Percentiles rank a stretch among this genome's conserved stretches.
Evolutionary conservation across 805 yeast species (phyloP).

Genomic region (Pichia kluyveri): DNA sequence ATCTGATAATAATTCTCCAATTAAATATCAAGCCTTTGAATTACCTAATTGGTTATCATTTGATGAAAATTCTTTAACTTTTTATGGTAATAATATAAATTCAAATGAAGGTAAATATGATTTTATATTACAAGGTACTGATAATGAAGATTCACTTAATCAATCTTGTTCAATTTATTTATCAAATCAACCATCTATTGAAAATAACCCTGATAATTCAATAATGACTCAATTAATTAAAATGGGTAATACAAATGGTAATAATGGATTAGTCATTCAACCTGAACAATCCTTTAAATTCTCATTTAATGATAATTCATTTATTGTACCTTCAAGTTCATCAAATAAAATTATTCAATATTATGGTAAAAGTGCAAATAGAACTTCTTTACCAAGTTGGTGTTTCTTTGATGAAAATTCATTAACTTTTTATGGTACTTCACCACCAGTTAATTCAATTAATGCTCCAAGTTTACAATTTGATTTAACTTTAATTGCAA

Average conservation of each 20-base stretch:
- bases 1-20: conserved; percentile 30
- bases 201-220: conserved; percentile 30
- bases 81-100: conserved; percentile 42
- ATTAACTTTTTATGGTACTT: conserved; percentile 72
- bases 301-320: conserved; percentile 53
- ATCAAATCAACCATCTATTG: conserved; percentile 47
- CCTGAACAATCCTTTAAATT: conserved; percentile 65
- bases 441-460: conserved; percentile 76
- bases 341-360: conserved; percentile 48
- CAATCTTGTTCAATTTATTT: conserved; percentile 44
- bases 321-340: conserved; percentile 36
- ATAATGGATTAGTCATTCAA: conserved; percentile 58
- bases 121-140: conserved; percentile 57
- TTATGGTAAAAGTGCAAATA: conserved; percentile 73
- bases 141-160: conserved; percentile 43
- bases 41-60: conserved; percentile 78
- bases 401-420: conserved; percentile 53
- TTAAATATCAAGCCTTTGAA: conserved; percentile 46
- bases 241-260: conserved; percentile 72
- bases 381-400: conserved; percentile 92
- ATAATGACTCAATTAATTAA: conserved; percentile 45
- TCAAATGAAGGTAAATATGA: conserved; percentile 40
- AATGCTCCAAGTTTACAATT: conserved; percentile 81
- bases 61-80: conserved; percentile 48
- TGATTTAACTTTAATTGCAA: conserved; percentile 64